Conservation (phyloP, 1,284 basidiomycete genomes). For the Leccinum subrobustum region DNA sequence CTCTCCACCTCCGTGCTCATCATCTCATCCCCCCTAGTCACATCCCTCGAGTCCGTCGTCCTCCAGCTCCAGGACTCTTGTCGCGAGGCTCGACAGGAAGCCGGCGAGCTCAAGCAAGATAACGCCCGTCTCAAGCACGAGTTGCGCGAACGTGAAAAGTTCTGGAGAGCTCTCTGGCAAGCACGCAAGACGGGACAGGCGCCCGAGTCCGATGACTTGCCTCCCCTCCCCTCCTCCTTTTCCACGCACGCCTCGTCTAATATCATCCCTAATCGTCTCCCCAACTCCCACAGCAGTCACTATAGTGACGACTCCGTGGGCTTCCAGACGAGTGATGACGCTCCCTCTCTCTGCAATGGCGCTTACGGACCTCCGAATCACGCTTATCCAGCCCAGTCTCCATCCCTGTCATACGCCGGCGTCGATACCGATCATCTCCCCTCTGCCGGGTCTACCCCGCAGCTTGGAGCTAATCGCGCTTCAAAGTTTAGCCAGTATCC, state of each 20-base stretch:
- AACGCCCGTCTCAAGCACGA: slow-evolving; percentile 62
- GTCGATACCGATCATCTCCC: slow-evolving; percentile 42
- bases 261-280: slow-evolving; percentile 21
- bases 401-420: slow-evolving; percentile 45
- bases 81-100: slow-evolving; percentile 60
- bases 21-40: slow-evolving; percentile 42
- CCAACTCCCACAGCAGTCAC: slow-evolving; percentile 35
- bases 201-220: slow-evolving; percentile 56
- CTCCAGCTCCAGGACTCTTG: slow-evolving; percentile 78
- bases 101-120: slow-evolving; percentile 58
- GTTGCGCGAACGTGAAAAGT: slow-evolving; percentile 66
- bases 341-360: slow-evolving; percentile 41
- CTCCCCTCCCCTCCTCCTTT: slow-evolving; percentile 49
- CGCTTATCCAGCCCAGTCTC: slow-evolving; percentile 45
- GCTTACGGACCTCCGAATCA: slow-evolving; percentile 42
- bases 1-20: slow-evolving; percentile 21
- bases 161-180: slow-evolving; percentile 65
- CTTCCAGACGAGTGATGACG: slow-evolving; percentile 48
- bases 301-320: slow-evolving; percentile 40
- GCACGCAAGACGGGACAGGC: slow-evolving; percentile 53
- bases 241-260: slow-evolving; percentile 25
- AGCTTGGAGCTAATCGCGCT: slow-evolving; percentile 40
- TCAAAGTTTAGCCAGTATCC: slow-evolving; percentile 56
- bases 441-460: slow-evolving; percentile 37
- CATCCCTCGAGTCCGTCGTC: slow-evolving; percentile 76